Percentiles rank a stretch among this genome's conserved stretches.
These are phyloP conservation scores for Nannizzia gypsea DNA, from an alignment of 2,329 filamentous ascomycete species.

Conservation along the genomic window DNA sequence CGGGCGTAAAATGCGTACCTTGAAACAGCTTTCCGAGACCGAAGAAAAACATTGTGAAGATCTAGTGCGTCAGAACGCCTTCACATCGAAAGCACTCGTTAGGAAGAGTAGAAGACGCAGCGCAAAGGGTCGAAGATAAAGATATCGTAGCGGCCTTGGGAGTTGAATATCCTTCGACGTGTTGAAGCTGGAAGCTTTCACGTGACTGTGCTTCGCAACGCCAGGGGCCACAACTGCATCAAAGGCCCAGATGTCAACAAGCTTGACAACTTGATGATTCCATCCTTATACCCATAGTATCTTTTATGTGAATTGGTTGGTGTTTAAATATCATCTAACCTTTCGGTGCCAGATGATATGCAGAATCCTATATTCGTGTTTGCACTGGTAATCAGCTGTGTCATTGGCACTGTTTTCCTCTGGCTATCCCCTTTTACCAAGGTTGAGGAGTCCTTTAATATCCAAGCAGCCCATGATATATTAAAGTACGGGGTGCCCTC, in stretches of 20 bases:
- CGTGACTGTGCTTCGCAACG: too few relatives aligned
- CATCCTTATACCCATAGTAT: too few relatives aligned
- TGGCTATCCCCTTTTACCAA: slow-evolving; percentile 74
- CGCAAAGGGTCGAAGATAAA: neutral
- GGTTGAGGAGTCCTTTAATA: slow-evolving; percentile 96
- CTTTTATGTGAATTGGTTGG: too few relatives aligned
- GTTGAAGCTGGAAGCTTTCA: too few relatives aligned
- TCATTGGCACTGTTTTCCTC: neutral
- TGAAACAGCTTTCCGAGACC: slow-evolving; percentile 62
- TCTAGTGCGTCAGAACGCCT: slow-evolving; percentile 12
- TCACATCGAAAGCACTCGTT: neutral
- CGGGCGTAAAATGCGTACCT: slow-evolving; percentile 34
- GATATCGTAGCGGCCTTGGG: too few relatives aligned
- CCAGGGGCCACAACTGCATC: too few relatives aligned
- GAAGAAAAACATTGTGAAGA: slow-evolving; percentile 55
- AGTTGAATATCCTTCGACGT: too few relatives aligned
- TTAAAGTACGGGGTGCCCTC: slow-evolving; percentile 65
- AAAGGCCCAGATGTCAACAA: too few relatives aligned
- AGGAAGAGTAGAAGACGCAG: neutral
- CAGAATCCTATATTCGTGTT: neutral
- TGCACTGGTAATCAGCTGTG: neutral
- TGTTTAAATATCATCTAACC: neutral
- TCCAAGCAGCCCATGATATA: slow-evolving; percentile 88
- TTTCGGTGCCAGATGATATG: neutral
- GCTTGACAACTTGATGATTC: too few relatives aligned